Percentiles rank a stretch among this genome's conserved stretches.
Evolutionary conservation across 2,329 filamentous ascomycete species (phyloP).

Genomic region (Aschersonia sp.): DNA sequence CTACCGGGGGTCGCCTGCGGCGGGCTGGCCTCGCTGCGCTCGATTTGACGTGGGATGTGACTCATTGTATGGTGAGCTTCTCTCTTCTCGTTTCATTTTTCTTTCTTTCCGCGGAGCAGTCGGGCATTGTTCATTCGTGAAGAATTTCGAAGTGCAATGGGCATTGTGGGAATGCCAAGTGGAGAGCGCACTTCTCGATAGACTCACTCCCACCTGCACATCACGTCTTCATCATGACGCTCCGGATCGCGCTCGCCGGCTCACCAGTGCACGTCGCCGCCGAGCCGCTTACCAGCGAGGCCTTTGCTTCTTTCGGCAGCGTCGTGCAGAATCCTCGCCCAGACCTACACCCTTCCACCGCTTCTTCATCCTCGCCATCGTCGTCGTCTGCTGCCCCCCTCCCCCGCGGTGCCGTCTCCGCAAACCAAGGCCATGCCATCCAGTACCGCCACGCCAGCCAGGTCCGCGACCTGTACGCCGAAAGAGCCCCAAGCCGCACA

Average conservation of each 20-base stretch:
- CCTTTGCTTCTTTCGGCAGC: conserved; percentile 70
- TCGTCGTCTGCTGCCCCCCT: conserved; percentile 23
- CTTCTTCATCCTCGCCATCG: not conserved
- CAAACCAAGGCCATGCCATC: conserved; percentile 79
- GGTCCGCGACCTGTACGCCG: conserved; percentile 54
- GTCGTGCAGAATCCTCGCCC: conserved; percentile 63
- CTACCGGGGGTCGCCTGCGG: too few species aligned
- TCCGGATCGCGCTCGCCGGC: conserved; percentile 11
- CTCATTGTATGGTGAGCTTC: too few species aligned
- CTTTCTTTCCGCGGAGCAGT: too few species aligned
- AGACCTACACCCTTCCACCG: conserved; percentile 32
- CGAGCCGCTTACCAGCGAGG: conserved; percentile 48
- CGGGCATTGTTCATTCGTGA: too few species aligned
- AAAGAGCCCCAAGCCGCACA: conserved; percentile 39
- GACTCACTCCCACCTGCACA: too few species aligned
- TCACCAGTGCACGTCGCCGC: conserved; percentile 31
- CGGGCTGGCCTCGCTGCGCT: too few species aligned
- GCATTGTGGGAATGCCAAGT: too few species aligned
- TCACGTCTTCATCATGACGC: conserved; percentile 8
- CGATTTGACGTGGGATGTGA: too few species aligned
- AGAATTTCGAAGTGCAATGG: too few species aligned
- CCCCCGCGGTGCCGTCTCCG: conserved; percentile 37
- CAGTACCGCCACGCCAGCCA: conserved; percentile 75
- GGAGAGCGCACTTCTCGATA: too few species aligned
- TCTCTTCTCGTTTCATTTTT: too few species aligned